Conservation (phyloP, 2,329 filamentous ascomycete genomes). For the Metarhizium humberi region DNA sequence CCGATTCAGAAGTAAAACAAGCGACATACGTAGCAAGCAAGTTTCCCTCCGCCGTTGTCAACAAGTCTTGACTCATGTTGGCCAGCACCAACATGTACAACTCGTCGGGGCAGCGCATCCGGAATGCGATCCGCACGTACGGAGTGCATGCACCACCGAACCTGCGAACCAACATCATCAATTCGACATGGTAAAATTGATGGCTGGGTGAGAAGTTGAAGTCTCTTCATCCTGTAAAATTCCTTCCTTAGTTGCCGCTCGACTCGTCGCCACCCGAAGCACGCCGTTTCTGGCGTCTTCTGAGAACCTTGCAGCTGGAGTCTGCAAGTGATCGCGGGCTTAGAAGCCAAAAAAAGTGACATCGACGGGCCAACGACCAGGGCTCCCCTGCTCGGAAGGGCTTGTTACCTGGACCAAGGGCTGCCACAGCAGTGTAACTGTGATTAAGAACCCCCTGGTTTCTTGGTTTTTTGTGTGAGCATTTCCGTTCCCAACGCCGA, state of each 20-base stretch:
- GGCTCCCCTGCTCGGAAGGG: neutral
- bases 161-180: neutral
- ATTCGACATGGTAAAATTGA: neutral
- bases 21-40: no score
- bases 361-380: neutral
- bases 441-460: neutral
- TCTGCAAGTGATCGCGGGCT: conserved; percentile 2
- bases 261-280: neutral
- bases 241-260: neutral
- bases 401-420: neutral
- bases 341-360: neutral
- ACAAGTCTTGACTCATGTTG: neutral
- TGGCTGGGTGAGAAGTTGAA: no score
- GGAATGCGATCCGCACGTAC: no score
- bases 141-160: neutral
- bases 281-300: neutral
- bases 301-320: conserved; percentile 1
- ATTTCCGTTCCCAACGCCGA: neutral
- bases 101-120: no score
- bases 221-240: no score
- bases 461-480: neutral
- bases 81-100: neutral
- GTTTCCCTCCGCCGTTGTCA: no score
- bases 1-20: no score
- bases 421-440: neutral